Evolutionary conservation across 2,329 filamentous ascomycete species (phyloP), one percentile per base, ranked within the genome.

Genomic region (Aspergillus carbonarius): DNA sequence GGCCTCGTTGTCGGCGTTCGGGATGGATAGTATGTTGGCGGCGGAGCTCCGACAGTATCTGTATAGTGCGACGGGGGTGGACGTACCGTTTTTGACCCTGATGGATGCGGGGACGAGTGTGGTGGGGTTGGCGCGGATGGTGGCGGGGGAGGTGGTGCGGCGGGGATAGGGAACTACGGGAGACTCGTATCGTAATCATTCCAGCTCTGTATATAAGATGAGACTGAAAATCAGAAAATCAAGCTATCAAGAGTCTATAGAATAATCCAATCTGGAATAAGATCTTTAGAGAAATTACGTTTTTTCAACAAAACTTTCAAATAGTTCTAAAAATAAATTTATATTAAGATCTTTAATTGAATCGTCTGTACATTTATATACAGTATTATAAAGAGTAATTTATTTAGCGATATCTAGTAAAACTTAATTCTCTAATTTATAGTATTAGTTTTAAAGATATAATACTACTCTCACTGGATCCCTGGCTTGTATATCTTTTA

Each of bases 1-100:
- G 2, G 27, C 27, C 1, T 30, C 48, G 5, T 23, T 68, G 3
- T 55, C 60, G 1, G 37, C 35, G 1, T 65, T 60, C 17, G 68
- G 68, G 13, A 54, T 70, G 54, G 68, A 70, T 47, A 66, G 62
- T 47, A 69, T 70, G 66, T 52, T 70, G 32, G 67, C 62, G 5
- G 60, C 65, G 2, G 68, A 70, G 56, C 60, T 70, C 8, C 57
- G 68, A 3, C 59, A 46, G 8, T 69, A 60, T 60, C 47, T 70
- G 13, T 67, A 61, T 40, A 27, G 58, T 23, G 39, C 30, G 1
- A 62, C 65, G 15, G 35, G 48, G 15, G 54, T 64, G 20, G 65
- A 69, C 57, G 52, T 69, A 4, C 54, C 63, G 1, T 66, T 66
- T 44, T 25, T 59, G 40, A 9, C 10, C 42, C 5, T 55, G n/a